phyloP scores from a whole-genome alignment of 2,329 filamentous ascomycete species.

The Hirsutella minnesotensis region DNA sequence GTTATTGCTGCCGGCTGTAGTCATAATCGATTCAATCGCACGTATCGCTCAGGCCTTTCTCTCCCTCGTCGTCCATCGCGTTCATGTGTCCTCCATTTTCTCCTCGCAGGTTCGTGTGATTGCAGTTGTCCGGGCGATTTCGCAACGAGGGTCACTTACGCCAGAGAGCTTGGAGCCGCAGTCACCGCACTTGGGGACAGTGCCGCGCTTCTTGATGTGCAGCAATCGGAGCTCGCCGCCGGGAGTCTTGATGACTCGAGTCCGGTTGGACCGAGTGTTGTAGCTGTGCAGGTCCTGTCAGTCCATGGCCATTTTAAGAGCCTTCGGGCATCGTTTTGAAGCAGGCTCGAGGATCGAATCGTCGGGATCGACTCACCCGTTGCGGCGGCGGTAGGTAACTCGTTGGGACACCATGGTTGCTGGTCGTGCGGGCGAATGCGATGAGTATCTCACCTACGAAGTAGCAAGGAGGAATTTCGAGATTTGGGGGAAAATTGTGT shows the following conservation, averaged over 20 bases:
- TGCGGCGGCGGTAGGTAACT: conserved; percentile 64
- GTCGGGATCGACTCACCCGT: conserved; percentile 50
- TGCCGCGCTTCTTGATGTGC: conserved; percentile 99
- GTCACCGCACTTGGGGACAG: conserved; percentile 97
- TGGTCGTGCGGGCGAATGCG: conserved; percentile 25
- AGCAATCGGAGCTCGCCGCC: conserved; percentile 92
- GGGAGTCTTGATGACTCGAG: conserved; percentile 90
- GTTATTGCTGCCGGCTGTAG: not conserved
- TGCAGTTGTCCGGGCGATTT: conserved; percentile 3
- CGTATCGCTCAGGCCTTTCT: no score
- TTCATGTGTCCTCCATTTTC: not conserved
- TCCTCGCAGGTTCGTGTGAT: not conserved
- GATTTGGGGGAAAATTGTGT: conserved; percentile 32
- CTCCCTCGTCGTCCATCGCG: no score
- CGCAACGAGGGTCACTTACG: conserved; percentile 53
- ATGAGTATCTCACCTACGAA: conserved; percentile 25
- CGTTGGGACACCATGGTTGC: conserved; percentile 47
- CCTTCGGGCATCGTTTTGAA: not conserved
- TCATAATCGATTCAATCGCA: no score
- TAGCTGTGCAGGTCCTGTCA: conserved; percentile 47
- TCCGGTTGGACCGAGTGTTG: conserved; percentile 97
- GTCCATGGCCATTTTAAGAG: conserved; percentile 5
- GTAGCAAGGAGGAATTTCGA: conserved; percentile 26
- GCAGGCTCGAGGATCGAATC: not conserved
- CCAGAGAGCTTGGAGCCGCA: conserved; percentile 95